phyloP scores from a whole-genome alignment of 805 yeast genomes.

The Starmerella stellata region DNA sequence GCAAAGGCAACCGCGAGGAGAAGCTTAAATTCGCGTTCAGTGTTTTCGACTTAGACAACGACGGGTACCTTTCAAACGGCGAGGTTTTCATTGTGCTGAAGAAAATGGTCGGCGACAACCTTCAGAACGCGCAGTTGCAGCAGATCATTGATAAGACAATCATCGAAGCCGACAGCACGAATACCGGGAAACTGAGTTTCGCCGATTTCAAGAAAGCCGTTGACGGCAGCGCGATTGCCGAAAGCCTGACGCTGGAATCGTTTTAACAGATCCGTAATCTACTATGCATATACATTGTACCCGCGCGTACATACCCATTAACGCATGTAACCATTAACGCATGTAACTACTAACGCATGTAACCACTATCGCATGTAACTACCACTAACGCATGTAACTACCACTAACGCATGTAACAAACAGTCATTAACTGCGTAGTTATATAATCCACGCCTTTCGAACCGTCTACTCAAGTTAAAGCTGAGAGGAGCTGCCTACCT shows the following conservation, averaged over 20 bases:
- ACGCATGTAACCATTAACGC: no score
- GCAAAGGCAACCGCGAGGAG: slow-evolving; percentile 62
- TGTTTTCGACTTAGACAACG: slow-evolving; percentile 88
- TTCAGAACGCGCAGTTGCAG: slow-evolving; percentile 73
- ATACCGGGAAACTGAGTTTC: slow-evolving; percentile 70
- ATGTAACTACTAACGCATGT: no score
- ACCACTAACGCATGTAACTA: no score
- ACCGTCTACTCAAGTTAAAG: no score
- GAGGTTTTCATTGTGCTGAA: slow-evolving; percentile 80
- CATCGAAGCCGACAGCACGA: slow-evolving; percentile 76
- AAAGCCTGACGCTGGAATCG: slow-evolving; percentile 22
- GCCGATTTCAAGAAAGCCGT: slow-evolving; percentile 55
- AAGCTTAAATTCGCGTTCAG: slow-evolving; percentile 78
- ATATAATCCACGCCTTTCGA: no score
- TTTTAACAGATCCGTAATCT: no score
- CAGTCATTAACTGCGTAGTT: no score
- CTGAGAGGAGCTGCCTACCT: no score
- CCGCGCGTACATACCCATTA: no score
- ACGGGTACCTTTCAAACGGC: slow-evolving; percentile 88
- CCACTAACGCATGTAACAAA: no score
- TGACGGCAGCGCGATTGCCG: slow-evolving; percentile 24
- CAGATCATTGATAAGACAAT: slow-evolving; percentile 95
- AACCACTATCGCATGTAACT: no score
- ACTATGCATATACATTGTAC: no score
- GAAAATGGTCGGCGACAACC: slow-evolving; percentile 90